Evolutionary conservation across 306 rosid genomes (phyloP), one percentile per base, ranked within the genome.

Genomic region (Abrus pulchellus): DNA sequence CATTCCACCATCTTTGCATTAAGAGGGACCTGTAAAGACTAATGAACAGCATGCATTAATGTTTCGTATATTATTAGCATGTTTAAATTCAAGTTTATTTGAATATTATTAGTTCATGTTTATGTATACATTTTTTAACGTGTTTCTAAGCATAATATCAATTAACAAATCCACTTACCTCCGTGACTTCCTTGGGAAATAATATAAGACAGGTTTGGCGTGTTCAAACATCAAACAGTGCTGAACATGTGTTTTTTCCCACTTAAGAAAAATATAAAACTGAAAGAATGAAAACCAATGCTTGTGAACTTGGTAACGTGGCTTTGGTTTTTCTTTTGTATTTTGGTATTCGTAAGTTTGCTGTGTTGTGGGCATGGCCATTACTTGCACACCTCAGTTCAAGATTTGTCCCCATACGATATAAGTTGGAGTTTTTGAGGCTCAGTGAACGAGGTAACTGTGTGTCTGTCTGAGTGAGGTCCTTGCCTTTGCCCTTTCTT

Each of bases 111-210:
- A 20, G 20, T 20, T 20, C 20, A 20, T 20, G 20, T 20, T 20
- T 20, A 20, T 20, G 20, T 20, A 20, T 20, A 20, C 20, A 20
- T 20, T 20, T 20, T 20, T 20, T 20, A 20, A 20, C 20, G 20
- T 20, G 20, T 20, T 20, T 20, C 20, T 20, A 20, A 20, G 20
- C 0, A 20, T 20, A 20, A 20, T 20, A 20, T 20, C 28, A 3
- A 13, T 7, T 30, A 60, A 45, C 52, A 40, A 52, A 20, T 1
- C 43, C 36, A 49, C 64, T 53, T 11, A 29, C 36, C 76, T 50
- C 80, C 73, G 63, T 72, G 85, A 81, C 77, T 81, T 81, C 29
- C 82, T 77, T 48, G 82, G 86, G 76, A 78, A 84, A 64, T 52
- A 40, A 3, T 67, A 44, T 0, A 62, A 68, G 64, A 52, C 44